Evolutionary conservation across 2,329 filamentous ascomycete genomes (phyloP), one percentile per base, ranked within the genome.

Genomic region (Penicillium sp.): DNA sequence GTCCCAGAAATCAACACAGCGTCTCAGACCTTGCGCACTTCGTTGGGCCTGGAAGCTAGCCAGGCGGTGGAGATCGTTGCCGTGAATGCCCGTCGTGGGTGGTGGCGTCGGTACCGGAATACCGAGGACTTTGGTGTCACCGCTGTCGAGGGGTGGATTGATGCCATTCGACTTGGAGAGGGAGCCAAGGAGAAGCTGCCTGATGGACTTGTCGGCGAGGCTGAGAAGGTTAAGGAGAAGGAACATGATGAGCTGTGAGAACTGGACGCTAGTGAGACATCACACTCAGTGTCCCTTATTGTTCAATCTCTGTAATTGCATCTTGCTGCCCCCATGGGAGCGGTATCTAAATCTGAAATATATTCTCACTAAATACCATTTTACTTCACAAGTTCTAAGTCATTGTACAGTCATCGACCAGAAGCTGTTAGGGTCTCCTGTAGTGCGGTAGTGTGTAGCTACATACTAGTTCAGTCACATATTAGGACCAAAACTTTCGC

Each of bases 101-200:
- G 93, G 93, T 94, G 83, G 79, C 84, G 85, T 56, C 79, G 77
- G 42, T 93, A 87, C 63, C 70, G 79, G 33, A 64, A 68, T 7
- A 63, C 68, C 11, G 81, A 81, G 30, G 79, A 77, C 39, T 68
- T 58, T 31, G 52, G 56, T 3, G 60, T 74, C 16, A 72, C 77
- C 38, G 78, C 76, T 17, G 71, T 98, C 19, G 87, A 95, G 69
- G 71, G 73, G 47, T 98, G 91, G 88, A 80, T 98, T 43, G 93
- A 98, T 58, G 77, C 80, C n/a, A 88, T 97, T 47, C 83, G 88
- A 25, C 77, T 98, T 74, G 87, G 90, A 36, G 91, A 97, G 60
- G 86, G 87, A 2, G 70, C 77, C 43, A 96, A 91, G 75, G 76
- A 81, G 56, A 86, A 83, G 69, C 64, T 93, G 28, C 86, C 86